A percentile compares a stretch with the other conserved stretches of the same genome.
These are phyloP conservation scores for Leccinum huronense DNA, from an alignment of 1,284 basidiomycete species.

Conservation along the genomic window DNA sequence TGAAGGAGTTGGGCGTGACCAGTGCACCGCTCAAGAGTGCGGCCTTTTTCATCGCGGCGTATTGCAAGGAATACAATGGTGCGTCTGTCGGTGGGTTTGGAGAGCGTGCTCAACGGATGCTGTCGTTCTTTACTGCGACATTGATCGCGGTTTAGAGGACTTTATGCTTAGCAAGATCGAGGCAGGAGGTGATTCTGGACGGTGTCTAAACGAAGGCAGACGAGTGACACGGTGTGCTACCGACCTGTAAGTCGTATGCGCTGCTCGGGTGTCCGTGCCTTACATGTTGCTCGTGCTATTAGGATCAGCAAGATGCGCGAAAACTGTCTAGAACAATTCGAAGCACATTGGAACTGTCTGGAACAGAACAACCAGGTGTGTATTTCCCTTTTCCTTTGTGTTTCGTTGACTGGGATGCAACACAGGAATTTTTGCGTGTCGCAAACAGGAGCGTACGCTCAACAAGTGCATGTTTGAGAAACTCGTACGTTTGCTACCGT, in stretches of 20 bases:
- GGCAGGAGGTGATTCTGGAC: constrained; percentile 77
- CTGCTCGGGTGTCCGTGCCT: background rate
- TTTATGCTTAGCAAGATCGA: constrained; percentile 99
- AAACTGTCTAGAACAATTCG: constrained; percentile 87
- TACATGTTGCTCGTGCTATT: background rate
- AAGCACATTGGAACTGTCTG: constrained; percentile 93
- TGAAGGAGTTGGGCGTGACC: constrained; percentile 88
- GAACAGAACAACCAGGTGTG: constrained; percentile 93
- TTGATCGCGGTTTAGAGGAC: constrained; percentile 68
- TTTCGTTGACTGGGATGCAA: background rate
- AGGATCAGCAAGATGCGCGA: constrained; percentile 94
- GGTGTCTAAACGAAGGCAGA: constrained; percentile 95
- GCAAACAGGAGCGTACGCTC: constrained; percentile 85
- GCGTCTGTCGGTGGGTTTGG: constrained; percentile 31
- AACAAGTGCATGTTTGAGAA: constrained; percentile 98
- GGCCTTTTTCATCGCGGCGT: constrained; percentile 94
- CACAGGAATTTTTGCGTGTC: constrained; percentile 82
- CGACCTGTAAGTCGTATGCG: constrained; percentile 72
- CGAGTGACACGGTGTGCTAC: constrained; percentile 95
- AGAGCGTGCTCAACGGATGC: constrained; percentile 6
- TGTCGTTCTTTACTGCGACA: background rate
- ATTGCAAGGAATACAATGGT: constrained; percentile 98
- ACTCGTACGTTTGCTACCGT: constrained; percentile 56
- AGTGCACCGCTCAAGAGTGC: constrained; percentile 96
- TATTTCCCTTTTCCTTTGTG: constrained; percentile 3